Conservation (phyloP, 768 basidiomycete species). For the Panaeolus cyanescens region DNA sequence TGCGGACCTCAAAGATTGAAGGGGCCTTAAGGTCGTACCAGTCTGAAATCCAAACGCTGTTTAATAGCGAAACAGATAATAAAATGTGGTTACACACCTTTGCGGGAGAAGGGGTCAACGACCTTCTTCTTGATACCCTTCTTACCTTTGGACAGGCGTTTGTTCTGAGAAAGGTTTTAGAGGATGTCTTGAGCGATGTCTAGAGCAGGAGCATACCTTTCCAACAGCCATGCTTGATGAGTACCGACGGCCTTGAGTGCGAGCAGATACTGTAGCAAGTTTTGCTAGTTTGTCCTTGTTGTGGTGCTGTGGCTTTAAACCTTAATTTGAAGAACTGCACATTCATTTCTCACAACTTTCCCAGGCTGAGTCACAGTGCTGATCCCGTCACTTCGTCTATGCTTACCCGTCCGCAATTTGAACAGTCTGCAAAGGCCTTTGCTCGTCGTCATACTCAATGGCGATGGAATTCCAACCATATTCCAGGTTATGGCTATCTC, state of each 20-base stretch:
- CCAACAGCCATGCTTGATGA: conserved; percentile 80
- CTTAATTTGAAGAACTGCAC: conserved; percentile 53
- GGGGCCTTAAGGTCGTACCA: conserved; percentile 99
- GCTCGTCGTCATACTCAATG: conserved; percentile 36
- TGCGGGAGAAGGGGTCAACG: conserved; percentile 99
- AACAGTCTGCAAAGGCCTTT: conserved; percentile 56
- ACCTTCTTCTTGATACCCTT: conserved; percentile 99
- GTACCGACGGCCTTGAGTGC: conserved; percentile 40
- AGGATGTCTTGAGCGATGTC: conserved; percentile 9
- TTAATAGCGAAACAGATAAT: conserved; percentile 6
- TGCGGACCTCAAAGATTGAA: conserved; percentile 94
- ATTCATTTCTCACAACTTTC: conserved; percentile 43
- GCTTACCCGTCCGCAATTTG: conserved; percentile 63
- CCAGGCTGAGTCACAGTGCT: neutral
- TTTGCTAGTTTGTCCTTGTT: conserved; percentile 38
- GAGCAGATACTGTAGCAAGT: conserved; percentile 45
- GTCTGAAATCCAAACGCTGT: conserved; percentile 47
- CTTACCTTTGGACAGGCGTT: conserved; percentile 97
- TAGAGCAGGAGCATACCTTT: conserved; percentile 55
- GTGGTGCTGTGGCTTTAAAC: conserved; percentile 60
- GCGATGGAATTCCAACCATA: conserved; percentile 31
- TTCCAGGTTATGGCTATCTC: conserved; percentile 29
- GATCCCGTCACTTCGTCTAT: conserved; percentile 33
- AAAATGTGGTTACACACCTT: conserved; percentile 59
- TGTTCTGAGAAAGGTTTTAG: conserved; percentile 64